These are phyloP conservation scores for Leishmania braziliensis DNA, from an alignment of 208 protist genomes.

Conservation along the genomic window DNA sequence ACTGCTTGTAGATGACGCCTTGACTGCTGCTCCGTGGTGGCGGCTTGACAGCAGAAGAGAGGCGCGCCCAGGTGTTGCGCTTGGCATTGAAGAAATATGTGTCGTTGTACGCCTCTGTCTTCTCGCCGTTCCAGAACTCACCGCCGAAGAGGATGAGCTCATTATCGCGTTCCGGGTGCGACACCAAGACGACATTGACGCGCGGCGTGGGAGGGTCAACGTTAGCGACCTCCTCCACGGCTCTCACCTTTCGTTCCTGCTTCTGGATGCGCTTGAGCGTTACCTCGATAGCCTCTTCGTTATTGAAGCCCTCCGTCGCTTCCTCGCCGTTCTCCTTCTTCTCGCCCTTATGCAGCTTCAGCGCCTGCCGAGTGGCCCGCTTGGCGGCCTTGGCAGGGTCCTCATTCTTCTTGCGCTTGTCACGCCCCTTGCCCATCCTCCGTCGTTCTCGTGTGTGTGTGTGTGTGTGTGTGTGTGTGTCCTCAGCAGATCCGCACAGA, in stretches of 20 bases:
- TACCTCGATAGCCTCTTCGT: conserved; percentile 87
- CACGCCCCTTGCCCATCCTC: conserved; percentile 89
- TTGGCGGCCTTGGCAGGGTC: conserved; percentile 80
- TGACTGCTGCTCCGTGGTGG: conserved; percentile 84
- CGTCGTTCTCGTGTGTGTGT: neutral
- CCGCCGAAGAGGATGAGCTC: conserved; percentile 92
- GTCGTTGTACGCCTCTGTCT: conserved; percentile 89
- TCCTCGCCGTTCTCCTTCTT: conserved; percentile 28
- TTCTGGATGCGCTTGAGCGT: conserved; percentile 84
- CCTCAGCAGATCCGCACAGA: neutral
- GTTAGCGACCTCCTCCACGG: conserved; percentile 65
- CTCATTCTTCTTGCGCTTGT: conserved; percentile 92
- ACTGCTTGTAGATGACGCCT: conserved; percentile 85
- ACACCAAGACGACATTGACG: conserved; percentile 76
- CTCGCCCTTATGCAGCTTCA: conserved; percentile 61
- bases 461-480: neutral
- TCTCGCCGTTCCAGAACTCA: conserved; percentile 88
- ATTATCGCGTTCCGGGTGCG: conserved; percentile 70
- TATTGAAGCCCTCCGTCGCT: conserved; percentile 61
- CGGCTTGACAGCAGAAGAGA: conserved; percentile 71
- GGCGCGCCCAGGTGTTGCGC: conserved; percentile 63
- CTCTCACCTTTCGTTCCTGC: conserved; percentile 62
- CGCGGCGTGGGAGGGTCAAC: conserved; percentile 71
- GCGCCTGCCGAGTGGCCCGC: conserved; percentile 61
- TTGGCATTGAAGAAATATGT: conserved; percentile 85